Evolutionary conservation across 2,329 filamentous ascomycete genomes (phyloP), one percentile per base, ranked within the genome.

Genomic region (Hortaea werneckii): DNA sequence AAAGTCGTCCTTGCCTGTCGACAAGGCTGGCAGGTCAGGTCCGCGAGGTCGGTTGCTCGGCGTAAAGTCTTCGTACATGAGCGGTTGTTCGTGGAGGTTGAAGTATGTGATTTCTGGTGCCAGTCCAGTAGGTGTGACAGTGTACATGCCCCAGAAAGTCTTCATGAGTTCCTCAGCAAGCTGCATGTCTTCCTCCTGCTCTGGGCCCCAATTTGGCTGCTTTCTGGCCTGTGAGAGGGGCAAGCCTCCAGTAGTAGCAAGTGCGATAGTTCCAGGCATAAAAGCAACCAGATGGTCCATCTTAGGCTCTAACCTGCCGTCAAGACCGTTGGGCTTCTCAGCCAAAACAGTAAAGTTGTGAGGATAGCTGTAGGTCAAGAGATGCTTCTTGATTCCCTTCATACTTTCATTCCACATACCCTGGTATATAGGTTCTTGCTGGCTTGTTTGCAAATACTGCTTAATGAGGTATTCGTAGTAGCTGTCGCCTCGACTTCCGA

Each of bases 401-500:
- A 98, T 72, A 10, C 87, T 76, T 62, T 98, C 85, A 35, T 90
- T 76, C 89, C 94, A 98, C 81, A 98, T 86, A 10, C 92, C 85
- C 53, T 82, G 74, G 66, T 98, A 98, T 11, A 96, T 69, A 0
- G 80, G 74, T 64, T 98, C 90, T 59, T 89, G 75, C 62, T 85
- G 80, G 46, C 85, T 86, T 9, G 92, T 98, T 66, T 98, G 92
- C 13, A 95, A 75, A 63, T 94, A 96, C 65, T 98, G 92, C 70
- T 98, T 98, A 72, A 96, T 94, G 42, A 98, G 79, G 65, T 98
- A 98, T 68, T 98, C 87, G 68, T 98, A 98, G 69, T 96, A 98
- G 41, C 89, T 95, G 70, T 98, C 92, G 40, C 92, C 92, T 50
- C 92, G 80, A 63, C 87, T 95, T 35, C 92, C 92, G 20, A 96